Evolutionary conservation across 148 eudicot species (phyloP), one percentile per base, ranked within the genome.

Genomic region (Hydrangea macrophylla): DNA sequence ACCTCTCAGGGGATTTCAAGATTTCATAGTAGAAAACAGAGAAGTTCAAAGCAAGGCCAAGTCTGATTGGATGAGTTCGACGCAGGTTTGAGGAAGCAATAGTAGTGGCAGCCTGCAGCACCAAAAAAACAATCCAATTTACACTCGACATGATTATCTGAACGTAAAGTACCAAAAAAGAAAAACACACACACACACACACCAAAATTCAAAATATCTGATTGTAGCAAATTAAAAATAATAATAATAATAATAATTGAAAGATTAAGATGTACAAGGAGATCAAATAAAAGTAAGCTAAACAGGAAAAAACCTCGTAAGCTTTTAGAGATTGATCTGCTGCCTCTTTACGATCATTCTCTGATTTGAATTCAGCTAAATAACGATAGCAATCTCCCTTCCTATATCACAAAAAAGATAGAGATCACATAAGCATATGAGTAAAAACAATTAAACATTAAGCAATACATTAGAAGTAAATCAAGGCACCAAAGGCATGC

Each of bases 291-390:
- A 10, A 32, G 20, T n/a, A n/a, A n/a, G n/a, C 30, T 24, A 15
- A 26, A 25, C 36, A 65, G 33, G 55, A 15, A 6, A 57, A 28
- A 15, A 77, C 84, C 78, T 80, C 82, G 48, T 84, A 84, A 4
- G 84, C 77, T 44, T 84, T 80, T 53, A 80, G 76, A 17, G 84
- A 80, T 60, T 73, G 71, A 28, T 84, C 80, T 31, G 82, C 76
- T 8, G 51, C 80, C 62, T 75, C 70, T 67, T 84, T 80, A 39
- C 80, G 78, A 37, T 84, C 82, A 67, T 78, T 69, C 12, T 74
- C 82, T 6, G 69, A 20, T 39, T 80, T 80, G 55, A 84, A 75
- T 78, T 80, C 84, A 0, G 80, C 82, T n/a, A 80, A 28, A 50
- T 84, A 84, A 18, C 87, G 82, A 60, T 55, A 80, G 67, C 78